Percentiles rank a stretch among this genome's conserved stretches.
Conservation (phyloP, 805 yeast species). For the Wickerhamiella nectarea region DNA sequence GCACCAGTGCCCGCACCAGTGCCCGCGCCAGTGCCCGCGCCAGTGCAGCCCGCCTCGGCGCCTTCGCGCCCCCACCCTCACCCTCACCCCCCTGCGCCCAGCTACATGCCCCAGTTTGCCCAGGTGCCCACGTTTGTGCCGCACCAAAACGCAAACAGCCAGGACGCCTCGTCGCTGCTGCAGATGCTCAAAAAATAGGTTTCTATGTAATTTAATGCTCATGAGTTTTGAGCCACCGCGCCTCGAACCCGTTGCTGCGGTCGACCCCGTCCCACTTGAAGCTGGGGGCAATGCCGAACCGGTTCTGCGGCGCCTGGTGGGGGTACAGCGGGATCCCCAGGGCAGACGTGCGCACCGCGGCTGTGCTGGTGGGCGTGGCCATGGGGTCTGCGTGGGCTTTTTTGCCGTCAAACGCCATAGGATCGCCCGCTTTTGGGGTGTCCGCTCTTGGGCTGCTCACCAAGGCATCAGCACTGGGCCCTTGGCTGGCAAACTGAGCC, state of each 20-base stretch:
- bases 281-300: slow-evolving; percentile 71
- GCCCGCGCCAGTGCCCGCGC: too few species aligned
- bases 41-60: too few species aligned
- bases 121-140: neutral
- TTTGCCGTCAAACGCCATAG: neutral
- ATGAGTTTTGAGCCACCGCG: slow-evolving; percentile 33
- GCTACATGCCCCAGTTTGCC: neutral
- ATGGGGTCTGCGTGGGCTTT: neutral
- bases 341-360: neutral
- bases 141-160: slow-evolving; percentile 1
- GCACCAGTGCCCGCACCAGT: too few species aligned
- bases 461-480: too few species aligned
- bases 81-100: neutral
- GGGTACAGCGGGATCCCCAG: slow-evolving; percentile 43
- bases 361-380: neutral
- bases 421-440: too few species aligned
- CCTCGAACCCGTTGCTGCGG: slow-evolving; percentile 78
- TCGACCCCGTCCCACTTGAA: slow-evolving; percentile 86
- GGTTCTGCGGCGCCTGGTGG: slow-evolving; percentile 46
- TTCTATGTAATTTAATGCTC: neutral
- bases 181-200: slow-evolving; percentile 1
- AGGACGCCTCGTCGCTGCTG: slow-evolving; percentile 2
- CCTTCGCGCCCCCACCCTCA: neutral
- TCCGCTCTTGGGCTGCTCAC: too few species aligned
- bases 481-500: too few species aligned